These are phyloP conservation scores for Phytophthora crassamura DNA, from an alignment of 352 stramenopile genomes.

Conservation along the genomic window DNA sequence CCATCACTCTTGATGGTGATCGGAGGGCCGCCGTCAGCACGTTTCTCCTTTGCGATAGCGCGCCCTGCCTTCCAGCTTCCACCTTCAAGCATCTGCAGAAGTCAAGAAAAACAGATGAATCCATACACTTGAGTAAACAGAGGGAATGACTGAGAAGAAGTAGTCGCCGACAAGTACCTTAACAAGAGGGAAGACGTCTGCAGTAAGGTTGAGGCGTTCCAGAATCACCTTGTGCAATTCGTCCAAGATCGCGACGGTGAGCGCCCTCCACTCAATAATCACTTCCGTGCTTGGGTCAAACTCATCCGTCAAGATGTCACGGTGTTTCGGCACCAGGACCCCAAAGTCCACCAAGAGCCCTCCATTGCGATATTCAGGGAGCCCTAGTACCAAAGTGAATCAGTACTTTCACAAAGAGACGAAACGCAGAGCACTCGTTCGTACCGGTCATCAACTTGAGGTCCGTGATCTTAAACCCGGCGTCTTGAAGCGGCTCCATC, in stretches of 20 bases:
- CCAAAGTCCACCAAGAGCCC: conserved; percentile 84
- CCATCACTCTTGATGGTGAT: conserved; percentile 90
- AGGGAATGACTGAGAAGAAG: background rate
- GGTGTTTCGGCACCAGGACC: conserved; percentile 73
- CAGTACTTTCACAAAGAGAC: background rate
- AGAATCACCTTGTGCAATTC: conserved; percentile 77
- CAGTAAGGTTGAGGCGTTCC: conserved; percentile 66
- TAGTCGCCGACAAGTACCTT: conserved; percentile 57
- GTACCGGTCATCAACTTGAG: conserved; percentile 69
- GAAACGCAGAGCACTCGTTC: background rate
- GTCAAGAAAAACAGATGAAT: background rate
- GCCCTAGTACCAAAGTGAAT: conserved; percentile 30
- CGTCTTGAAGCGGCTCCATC: conserved; percentile 87
- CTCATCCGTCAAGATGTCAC: conserved; percentile 56
- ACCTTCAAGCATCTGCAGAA: conserved; percentile 77
- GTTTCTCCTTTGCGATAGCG: conserved; percentile 81
- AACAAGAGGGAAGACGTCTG: conserved; percentile 80
- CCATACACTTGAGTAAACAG: too few relatives aligned
- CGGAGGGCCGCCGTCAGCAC: conserved; percentile 68
- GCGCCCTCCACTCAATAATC: conserved; percentile 87
- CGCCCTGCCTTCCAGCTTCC: conserved; percentile 88
- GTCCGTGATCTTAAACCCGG: conserved; percentile 81
- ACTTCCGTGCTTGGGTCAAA: conserved; percentile 76
- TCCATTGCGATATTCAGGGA: conserved; percentile 88
- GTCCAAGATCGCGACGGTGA: conserved; percentile 84